Evolutionary conservation across 176 grass and related monocot species (phyloP).

Genomic region (Canna indica): DNA sequence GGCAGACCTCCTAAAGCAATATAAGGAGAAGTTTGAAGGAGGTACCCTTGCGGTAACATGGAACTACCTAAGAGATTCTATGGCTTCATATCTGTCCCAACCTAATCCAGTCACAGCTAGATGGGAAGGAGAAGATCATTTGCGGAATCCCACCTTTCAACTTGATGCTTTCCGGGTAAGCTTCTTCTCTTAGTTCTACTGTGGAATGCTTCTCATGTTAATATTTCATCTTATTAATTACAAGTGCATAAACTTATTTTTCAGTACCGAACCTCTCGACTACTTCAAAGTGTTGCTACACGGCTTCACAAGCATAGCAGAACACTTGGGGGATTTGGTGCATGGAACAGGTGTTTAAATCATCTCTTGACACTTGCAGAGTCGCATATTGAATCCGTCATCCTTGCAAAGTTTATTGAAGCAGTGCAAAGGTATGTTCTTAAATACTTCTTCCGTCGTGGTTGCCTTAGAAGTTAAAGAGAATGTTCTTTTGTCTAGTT

Average conservation of each 20-base stretch:
- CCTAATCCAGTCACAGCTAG: slow-evolving; percentile 87
- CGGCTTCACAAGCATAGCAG: slow-evolving; percentile 81
- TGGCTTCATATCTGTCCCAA: slow-evolving; percentile 78
- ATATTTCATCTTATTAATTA: background rate
- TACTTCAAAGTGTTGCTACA: slow-evolving; percentile 82
- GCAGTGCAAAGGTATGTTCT: slow-evolving; percentile 55
- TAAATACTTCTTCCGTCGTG: background rate
- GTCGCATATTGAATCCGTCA: slow-evolving; percentile 83
- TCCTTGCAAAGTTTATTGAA: slow-evolving; percentile 91
- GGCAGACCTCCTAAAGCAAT: slow-evolving; percentile 83
- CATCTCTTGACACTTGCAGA: slow-evolving; percentile 86
- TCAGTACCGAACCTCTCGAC: slow-evolving; percentile 84
- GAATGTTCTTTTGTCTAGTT: too few species aligned
- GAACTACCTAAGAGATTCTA: slow-evolving; percentile 97
- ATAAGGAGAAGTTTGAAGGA: slow-evolving; percentile 87
- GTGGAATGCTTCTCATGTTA: slow-evolving; percentile 1
- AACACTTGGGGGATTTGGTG: slow-evolving; percentile 84
- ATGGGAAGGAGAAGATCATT: slow-evolving; percentile 94
- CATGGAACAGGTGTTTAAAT: slow-evolving; percentile 99
- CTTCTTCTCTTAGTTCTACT: background rate
- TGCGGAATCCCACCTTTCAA: slow-evolving; percentile 90
- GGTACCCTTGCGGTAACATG: slow-evolving; percentile 83
- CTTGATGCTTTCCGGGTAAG: slow-evolving; percentile 93
- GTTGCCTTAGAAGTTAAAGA: too few species aligned
- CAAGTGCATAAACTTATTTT: slow-evolving; percentile 13